Conservation (phyloP, 805 yeast genomes). For the Yamadazyma ubonensis region DNA sequence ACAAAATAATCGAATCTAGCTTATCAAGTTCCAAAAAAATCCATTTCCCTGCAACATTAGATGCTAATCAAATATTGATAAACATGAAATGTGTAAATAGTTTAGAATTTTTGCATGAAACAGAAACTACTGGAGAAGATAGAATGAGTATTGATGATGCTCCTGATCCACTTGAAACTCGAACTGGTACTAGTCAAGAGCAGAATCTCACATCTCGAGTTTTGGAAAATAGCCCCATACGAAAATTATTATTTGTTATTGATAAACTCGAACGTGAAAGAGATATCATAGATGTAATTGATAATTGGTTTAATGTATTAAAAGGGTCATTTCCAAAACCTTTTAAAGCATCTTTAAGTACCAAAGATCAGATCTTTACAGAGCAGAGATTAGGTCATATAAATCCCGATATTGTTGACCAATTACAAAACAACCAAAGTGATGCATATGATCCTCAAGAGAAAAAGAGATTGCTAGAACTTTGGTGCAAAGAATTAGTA, state of each 20-base stretch:
- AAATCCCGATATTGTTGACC: constrained; percentile 9
- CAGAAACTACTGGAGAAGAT: constrained; percentile 3
- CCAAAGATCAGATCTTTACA: constrained; percentile 35
- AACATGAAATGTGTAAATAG: constrained; percentile 25
- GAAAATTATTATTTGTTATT: neutral
- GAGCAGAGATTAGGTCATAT: constrained; percentile 29
- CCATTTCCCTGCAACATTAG: constrained; percentile 19
- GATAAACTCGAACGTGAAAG: constrained; percentile 1
- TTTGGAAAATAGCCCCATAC: neutral
- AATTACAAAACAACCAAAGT: constrained; percentile 8
- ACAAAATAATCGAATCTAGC: constrained; percentile 14
- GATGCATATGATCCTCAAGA: constrained; percentile 4
- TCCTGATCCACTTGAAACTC: neutral
- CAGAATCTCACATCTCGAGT: neutral
- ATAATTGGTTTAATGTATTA: constrained; percentile 16
- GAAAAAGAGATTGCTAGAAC: constrained; percentile 6
- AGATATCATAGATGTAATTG: constrained; percentile 12
- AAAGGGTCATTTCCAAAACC: constrained; percentile 28
- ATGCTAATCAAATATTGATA: constrained; percentile 20
- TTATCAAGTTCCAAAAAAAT: constrained; percentile 3
- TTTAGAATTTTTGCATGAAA: constrained; percentile 10
- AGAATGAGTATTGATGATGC: constrained; percentile 10
- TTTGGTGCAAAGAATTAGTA: constrained; percentile 4
- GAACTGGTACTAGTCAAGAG: neutral
- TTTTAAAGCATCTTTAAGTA: constrained; percentile 28